Evolutionary conservation across 176 grass and related monocot genomes (phyloP).

Genomic region (Thalia dealbata): DNA sequence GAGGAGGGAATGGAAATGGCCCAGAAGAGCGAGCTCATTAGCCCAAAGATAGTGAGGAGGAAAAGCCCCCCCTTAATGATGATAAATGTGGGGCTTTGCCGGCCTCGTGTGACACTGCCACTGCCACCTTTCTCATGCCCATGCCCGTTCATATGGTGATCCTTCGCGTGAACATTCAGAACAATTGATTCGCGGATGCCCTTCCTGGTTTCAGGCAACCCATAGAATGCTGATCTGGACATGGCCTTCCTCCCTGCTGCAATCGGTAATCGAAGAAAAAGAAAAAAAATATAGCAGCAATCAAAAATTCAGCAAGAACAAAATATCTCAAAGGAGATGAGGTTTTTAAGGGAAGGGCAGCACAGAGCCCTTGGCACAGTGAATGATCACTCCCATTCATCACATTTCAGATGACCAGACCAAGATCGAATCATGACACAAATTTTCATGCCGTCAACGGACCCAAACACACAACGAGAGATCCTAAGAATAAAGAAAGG

Average conservation of each 20-base stretch:
- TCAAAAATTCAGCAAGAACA: no score
- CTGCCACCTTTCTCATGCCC: slow-evolving; percentile 9
- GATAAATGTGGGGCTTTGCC: slow-evolving; percentile 13
- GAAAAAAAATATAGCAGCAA: no score
- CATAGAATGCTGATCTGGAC: slow-evolving; percentile 77
- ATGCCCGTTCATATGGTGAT: slow-evolving; percentile 52
- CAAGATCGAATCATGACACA: no score
- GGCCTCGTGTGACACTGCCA: slow-evolving; percentile 21
- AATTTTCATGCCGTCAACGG: no score
- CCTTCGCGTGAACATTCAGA: slow-evolving; percentile 40
- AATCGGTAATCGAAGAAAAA: not conserved
- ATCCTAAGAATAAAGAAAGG: no score
- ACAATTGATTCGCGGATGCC: slow-evolving; percentile 18
- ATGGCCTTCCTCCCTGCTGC: slow-evolving; percentile 21
- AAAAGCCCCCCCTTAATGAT: not conserved
- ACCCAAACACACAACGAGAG: no score
- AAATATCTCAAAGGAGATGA: no score
- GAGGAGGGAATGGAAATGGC: slow-evolving; percentile 61
- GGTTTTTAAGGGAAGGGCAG: no score
- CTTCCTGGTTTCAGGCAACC: slow-evolving; percentile 35
- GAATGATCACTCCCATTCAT: no score
- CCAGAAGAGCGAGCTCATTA: slow-evolving; percentile 58
- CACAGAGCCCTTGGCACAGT: no score
- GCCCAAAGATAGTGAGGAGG: slow-evolving; percentile 24
- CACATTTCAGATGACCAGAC: no score